Evolutionary conservation across 768 basidiomycete genomes (phyloP).

Genomic region (Fistulinella prunicolor): DNA sequence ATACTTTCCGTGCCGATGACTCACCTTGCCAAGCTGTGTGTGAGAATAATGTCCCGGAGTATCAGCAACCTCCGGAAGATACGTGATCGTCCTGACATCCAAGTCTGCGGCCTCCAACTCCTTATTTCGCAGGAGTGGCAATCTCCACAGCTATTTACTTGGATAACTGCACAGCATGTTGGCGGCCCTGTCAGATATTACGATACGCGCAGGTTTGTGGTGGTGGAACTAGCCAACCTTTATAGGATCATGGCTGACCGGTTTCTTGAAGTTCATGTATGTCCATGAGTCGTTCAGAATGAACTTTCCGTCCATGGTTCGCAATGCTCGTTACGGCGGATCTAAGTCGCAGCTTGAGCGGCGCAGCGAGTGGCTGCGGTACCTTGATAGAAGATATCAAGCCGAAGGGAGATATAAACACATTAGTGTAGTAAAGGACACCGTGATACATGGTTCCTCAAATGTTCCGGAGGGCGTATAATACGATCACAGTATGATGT

Average conservation of each 20-base stretch:
- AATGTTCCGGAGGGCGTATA: too few relatives aligned
- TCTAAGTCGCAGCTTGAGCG: neutral
- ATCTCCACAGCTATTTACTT: neutral
- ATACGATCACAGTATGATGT: too few relatives aligned
- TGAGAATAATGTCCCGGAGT: conserved; percentile 19
- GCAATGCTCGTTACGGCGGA: neutral
- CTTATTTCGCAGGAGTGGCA: neutral
- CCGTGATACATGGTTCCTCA: too few relatives aligned
- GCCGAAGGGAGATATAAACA: too few relatives aligned
- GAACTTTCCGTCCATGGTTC: neutral
- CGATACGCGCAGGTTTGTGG: neutral
- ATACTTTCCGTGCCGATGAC: conserved; percentile 29
- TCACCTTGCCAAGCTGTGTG: conserved; percentile 30
- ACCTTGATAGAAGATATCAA: neutral
- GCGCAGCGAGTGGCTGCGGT: conserved; percentile 7
- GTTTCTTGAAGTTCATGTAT: neutral
- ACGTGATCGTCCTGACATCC: conserved; percentile 2
- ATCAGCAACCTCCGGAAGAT: conserved; percentile 9
- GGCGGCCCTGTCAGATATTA: neutral
- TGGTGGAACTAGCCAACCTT: neutral
- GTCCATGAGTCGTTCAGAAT: neutral
- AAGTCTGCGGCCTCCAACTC: neutral
- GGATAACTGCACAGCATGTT: conserved; percentile 10
- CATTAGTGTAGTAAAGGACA: too few relatives aligned
- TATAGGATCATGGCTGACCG: neutral